Evolutionary conservation across 495 filamentous ascomycete genomes (phyloP).

Genomic region (Penicillium mononematosum): DNA sequence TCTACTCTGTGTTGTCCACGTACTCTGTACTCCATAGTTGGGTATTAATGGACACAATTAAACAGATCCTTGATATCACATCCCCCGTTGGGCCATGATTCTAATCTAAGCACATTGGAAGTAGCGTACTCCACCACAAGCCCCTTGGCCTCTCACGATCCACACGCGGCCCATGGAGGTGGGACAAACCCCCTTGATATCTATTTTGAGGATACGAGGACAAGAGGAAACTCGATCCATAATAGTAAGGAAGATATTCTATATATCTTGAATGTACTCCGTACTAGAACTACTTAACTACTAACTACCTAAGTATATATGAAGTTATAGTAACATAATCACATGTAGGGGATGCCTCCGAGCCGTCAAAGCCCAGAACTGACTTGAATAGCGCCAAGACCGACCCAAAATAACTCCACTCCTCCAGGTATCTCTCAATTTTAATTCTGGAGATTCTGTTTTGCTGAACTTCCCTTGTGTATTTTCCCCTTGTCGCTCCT

Average conservation of each 20-base stretch:
- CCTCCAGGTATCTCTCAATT: slow-evolving; percentile 17
- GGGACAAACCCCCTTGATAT: slow-evolving; percentile 19
- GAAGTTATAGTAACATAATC: too few relatives aligned
- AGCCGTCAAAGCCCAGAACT: not conserved
- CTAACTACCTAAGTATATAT: too few relatives aligned
- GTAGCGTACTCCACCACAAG: slow-evolving; percentile 28
- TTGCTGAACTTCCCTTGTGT: slow-evolving; percentile 18
- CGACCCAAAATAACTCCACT: slow-evolving; percentile 19
- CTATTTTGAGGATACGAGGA: slow-evolving; percentile 2
- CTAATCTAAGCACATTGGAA: slow-evolving; percentile 24
- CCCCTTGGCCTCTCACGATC: slow-evolving; percentile 26
- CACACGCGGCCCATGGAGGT: slow-evolving; percentile 29
- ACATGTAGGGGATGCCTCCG: not conserved
- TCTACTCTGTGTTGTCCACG: not conserved
- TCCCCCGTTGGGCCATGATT: slow-evolving; percentile 15
- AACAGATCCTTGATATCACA: not conserved
- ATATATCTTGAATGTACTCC: too few relatives aligned
- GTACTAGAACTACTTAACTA: too few relatives aligned
- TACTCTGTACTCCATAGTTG: not conserved
- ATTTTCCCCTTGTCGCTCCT: slow-evolving; percentile 12
- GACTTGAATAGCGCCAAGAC: slow-evolving; percentile 21
- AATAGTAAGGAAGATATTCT: too few relatives aligned
- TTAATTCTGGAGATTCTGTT: slow-evolving; percentile 15
- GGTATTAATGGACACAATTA: not conserved
- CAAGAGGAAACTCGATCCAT: not conserved